These are phyloP conservation scores for Adansonia gregorii DNA, from an alignment of 441 rosid genomes.

Conservation along the genomic window DNA sequence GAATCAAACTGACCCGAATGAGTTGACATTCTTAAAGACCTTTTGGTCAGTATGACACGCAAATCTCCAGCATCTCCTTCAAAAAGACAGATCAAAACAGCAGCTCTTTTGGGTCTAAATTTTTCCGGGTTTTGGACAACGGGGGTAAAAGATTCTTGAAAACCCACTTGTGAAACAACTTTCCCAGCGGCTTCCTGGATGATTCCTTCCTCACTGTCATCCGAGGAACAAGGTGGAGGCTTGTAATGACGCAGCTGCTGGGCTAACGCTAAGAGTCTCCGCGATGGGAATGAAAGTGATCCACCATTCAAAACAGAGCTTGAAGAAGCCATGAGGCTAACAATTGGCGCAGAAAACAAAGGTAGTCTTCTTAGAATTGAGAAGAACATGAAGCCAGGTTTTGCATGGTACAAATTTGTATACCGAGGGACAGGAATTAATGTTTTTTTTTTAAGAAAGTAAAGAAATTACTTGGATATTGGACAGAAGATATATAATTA, in stretches of 20 bases:
- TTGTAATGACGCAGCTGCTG: slow-evolving; percentile 79
- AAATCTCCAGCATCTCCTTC: slow-evolving; percentile 79
- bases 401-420: slow-evolving; percentile 14
- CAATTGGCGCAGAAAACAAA: slow-evolving; percentile 21
- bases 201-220: slow-evolving; percentile 59
- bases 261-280: slow-evolving; percentile 57
- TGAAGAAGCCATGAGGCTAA: slow-evolving; percentile 50
- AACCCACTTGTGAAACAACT: slow-evolving; percentile 77
- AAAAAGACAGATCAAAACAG: slow-evolving; percentile 82
- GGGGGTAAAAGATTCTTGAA: slow-evolving; percentile 68
- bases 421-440: neutral
- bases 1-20: slow-evolving; percentile 62
- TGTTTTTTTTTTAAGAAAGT: neutral
- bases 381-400: slow-evolving; percentile 42
- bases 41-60: slow-evolving; percentile 81
- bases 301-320: slow-evolving; percentile 31
- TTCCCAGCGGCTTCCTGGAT: slow-evolving; percentile 65
- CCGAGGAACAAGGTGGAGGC: slow-evolving; percentile 57
- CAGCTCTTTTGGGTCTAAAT: slow-evolving; percentile 79
- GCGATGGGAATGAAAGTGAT: slow-evolving; percentile 35
- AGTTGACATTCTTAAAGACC: slow-evolving; percentile 71
- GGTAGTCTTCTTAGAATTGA: slow-evolving; percentile 45
- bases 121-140: slow-evolving; percentile 46
- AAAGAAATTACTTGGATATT: neutral
- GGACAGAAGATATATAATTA: neutral